Conservation (phyloP, 2,329 filamentous ascomycete species). For the Cercospora nicotianae region DNA sequence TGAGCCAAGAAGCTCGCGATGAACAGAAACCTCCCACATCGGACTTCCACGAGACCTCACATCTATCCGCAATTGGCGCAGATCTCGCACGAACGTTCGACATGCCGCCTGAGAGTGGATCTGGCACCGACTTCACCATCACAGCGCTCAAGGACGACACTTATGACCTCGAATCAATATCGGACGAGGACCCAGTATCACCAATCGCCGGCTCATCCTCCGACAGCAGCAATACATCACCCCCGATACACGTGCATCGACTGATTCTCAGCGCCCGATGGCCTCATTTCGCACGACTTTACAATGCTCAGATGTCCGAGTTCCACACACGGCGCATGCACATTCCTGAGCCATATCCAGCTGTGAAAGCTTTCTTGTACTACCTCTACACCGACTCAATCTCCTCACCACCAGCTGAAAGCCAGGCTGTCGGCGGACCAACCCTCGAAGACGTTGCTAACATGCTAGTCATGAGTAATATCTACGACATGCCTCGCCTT, state of each 20-base stretch:
- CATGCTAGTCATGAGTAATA: slow-evolving; percentile 94
- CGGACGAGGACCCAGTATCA: slow-evolving; percentile 54
- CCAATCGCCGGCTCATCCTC: slow-evolving; percentile 21
- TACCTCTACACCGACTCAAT: slow-evolving; percentile 98
- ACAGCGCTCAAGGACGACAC: slow-evolving; percentile 77
- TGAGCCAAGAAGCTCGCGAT: slow-evolving; percentile 40
- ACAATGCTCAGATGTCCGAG: slow-evolving; percentile 92
- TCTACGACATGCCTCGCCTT: slow-evolving; percentile 94
- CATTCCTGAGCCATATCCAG: slow-evolving; percentile 91
- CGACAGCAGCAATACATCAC: slow-evolving; percentile 57
- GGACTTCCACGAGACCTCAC: slow-evolving; percentile 54
- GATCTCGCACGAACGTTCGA: slow-evolving; percentile 89
- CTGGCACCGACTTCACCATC: slow-evolving; percentile 85
- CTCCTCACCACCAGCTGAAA: slow-evolving; percentile 36
- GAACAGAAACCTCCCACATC: slow-evolving; percentile 51
- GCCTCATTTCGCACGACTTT: slow-evolving; percentile 93
- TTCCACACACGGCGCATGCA: slow-evolving; percentile 98
- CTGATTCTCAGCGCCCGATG: slow-evolving; percentile 92
- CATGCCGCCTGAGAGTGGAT: slow-evolving; percentile 76
- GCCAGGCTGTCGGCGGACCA: slow-evolving; percentile 44
- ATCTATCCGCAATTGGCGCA: slow-evolving; percentile 68
- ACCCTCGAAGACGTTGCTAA: slow-evolving; percentile 83
- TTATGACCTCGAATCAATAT: slow-evolving; percentile 57
- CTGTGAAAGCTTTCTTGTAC: slow-evolving; percentile 91
- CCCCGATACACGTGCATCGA: slow-evolving; percentile 89